A percentile compares a stretch with the other conserved stretches of the same genome.
These are phyloP conservation scores for Sclerotinia sclerotiorum DNA, from an alignment of 2,329 filamentous ascomycete species.

Conservation along the genomic window DNA sequence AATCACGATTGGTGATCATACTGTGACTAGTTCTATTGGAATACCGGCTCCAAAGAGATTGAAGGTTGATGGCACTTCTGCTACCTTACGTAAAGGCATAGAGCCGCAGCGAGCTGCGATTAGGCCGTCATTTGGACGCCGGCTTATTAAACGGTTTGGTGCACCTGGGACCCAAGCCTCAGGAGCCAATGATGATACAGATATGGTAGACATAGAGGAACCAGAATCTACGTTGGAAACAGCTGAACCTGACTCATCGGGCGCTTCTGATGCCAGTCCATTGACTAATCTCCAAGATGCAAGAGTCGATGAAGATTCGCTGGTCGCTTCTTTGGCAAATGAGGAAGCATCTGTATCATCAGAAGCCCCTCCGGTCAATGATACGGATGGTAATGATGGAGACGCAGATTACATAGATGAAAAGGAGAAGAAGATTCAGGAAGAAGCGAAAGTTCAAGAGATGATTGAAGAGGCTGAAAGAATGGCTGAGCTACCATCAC, in stretches of 20 bases:
- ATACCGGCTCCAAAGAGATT: constrained; percentile 34
- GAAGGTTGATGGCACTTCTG: constrained; percentile 24
- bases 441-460: constrained; percentile 40
- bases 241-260: constrained; percentile 23
- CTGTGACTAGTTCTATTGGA: constrained; percentile 39
- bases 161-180: constrained; percentile 32
- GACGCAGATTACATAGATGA: constrained; percentile 38
- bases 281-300: not conserved
- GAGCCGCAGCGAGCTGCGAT: constrained; percentile 2
- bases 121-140: constrained; percentile 37
- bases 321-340: constrained; percentile 24
- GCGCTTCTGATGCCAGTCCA: constrained; percentile 19
- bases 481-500: constrained; percentile 30
- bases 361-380: not conserved
- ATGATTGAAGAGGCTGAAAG: constrained; percentile 40
- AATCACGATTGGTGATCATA: constrained; percentile 41
- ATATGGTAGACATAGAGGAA: constrained; percentile 31
- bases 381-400: constrained; percentile 23
- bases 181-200: constrained; percentile 29
- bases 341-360: constrained; percentile 15
- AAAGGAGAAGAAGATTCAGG: constrained; percentile 37
- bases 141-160: constrained; percentile 38
- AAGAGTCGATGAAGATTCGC: constrained; percentile 22
- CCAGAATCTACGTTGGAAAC: constrained; percentile 27
- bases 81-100: constrained; percentile 17